Percentiles rank a stretch among this genome's conserved stretches.
Evolutionary conservation across 257 asterid genomes (phyloP).

Genomic region (Solanum appendiculatum): DNA sequence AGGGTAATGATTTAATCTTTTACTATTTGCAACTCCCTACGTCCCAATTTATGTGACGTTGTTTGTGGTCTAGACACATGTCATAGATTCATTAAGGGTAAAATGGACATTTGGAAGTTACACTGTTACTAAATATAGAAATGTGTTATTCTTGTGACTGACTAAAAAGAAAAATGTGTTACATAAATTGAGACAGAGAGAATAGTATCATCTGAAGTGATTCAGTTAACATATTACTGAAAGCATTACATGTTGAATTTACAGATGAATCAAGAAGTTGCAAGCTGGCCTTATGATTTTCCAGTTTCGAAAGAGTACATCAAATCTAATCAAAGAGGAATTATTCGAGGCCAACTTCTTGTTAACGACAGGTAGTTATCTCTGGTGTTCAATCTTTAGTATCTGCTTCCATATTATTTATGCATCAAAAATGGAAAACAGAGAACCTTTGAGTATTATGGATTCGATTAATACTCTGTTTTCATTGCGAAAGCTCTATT

Average conservation of each 20-base stretch:
- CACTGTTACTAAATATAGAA: too few relatives aligned
- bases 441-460: too few relatives aligned
- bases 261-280: conserved; percentile 61
- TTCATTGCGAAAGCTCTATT: background rate
- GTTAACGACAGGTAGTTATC: conserved; percentile 39
- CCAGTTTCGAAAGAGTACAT: conserved; percentile 48
- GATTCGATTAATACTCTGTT: background rate
- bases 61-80: too few relatives aligned
- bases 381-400: background rate
- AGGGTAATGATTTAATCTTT: background rate
- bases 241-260: background rate
- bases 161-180: too few relatives aligned
- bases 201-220: too few relatives aligned
- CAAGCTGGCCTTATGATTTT: conserved; percentile 71
- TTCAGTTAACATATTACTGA: background rate
- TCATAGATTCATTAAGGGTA: too few relatives aligned
- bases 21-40: background rate
- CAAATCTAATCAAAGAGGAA: conserved; percentile 37
- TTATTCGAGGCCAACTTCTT: conserved; percentile 47
- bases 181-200: too few relatives aligned
- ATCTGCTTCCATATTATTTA: background rate
- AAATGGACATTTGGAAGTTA: too few relatives aligned
- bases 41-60: background rate
- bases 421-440: background rate
- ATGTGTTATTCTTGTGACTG: too few relatives aligned